Evolutionary conservation across 2,329 filamentous ascomycete species (phyloP), one percentile per base, ranked within the genome.

Genomic region (Trichoderma simmonsii): DNA sequence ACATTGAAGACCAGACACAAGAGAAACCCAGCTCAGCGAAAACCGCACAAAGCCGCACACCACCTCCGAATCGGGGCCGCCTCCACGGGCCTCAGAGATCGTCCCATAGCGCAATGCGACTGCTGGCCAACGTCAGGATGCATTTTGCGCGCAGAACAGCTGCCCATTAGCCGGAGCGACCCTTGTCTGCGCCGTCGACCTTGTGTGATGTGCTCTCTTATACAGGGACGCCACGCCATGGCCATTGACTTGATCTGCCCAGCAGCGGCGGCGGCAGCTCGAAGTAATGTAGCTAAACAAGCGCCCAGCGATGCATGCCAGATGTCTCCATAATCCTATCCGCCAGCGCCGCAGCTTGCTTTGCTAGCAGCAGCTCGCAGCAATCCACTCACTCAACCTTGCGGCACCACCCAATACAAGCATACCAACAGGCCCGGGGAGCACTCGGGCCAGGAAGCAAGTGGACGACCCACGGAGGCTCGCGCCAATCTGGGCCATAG

Each of bases 401-500:
- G 57, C 62, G 28, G 70, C 64, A 72, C 70, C 63, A 69, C 28
- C 69, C 69, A 71, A 66, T 71, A 66, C 69, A 63, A 60, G 48
- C 61, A 71, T 66, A 60, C 69, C 69, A 71, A 32, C 69, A 71
- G 54, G 36, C 69, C 69, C 61, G 69, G 62, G 69, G 62, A 66
- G 66, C 71, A 71, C 62, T 71, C 61, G 61, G 62, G 60, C 67
- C 68, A 71, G 69, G 39, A 73, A 57, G 69, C 32, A 73, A 28
- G 68, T 67, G 69, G 69, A 67, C 54, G 72, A 73, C 72, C 72
- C 72, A 73, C 69, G 72, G 72, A 62, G 57, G 48, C 28, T 71
- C 48, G 71, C 69, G 60, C 72, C 72, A 73, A 73, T 73, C 72
- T 68, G 30, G 72, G 69, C 72, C 72, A 73, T 48, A 67, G 68